Conservation (phyloP, 257 asterid species). For the Nicotiana tabacum region DNA sequence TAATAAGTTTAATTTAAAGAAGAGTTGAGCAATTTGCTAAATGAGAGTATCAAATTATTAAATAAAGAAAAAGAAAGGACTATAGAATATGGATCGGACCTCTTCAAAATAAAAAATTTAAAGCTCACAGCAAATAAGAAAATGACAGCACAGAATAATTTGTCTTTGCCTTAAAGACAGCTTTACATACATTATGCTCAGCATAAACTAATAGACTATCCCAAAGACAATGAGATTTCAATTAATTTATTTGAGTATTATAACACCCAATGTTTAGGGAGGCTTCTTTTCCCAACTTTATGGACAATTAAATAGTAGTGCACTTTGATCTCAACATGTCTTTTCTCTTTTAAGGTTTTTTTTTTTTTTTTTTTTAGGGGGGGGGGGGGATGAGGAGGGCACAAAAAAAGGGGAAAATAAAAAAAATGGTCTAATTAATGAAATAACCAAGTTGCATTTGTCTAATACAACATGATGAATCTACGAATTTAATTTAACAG, state of each 20-base stretch:
- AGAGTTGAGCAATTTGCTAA: background rate
- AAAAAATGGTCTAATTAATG: background rate
- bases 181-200: background rate
- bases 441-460: background rate
- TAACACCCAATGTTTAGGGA: background rate
- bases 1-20: background rate
- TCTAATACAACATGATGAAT: background rate
- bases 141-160: constrained; percentile 13
- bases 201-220: background rate
- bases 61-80: background rate
- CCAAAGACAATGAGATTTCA: background rate
- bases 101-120: background rate
- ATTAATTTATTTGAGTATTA: background rate
- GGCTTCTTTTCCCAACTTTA: background rate
- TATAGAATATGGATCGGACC: background rate
- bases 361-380: too few relatives aligned
- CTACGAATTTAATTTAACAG: background rate
- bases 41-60: background rate
- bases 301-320: background rate
- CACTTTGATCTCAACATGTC: background rate
- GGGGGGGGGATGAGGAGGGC: background rate
- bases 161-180: background rate
- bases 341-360: background rate
- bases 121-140: background rate
- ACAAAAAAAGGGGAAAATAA: too few relatives aligned